phyloP scores from a whole-genome alignment of 495 filamentous ascomycete genomes.

The Schizothecium vesticola region DNA sequence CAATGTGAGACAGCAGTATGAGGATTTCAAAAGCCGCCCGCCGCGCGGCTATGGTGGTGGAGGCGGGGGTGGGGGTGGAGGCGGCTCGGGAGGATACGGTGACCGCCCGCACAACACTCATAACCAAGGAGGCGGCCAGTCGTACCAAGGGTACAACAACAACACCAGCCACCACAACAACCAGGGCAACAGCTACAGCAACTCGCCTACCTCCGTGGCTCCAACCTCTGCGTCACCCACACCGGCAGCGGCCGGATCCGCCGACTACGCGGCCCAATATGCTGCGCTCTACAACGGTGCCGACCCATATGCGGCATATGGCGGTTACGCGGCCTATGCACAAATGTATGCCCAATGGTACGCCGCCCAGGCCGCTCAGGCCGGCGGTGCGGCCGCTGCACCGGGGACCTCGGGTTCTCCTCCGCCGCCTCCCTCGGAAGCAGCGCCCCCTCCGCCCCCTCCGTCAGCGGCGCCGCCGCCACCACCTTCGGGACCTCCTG shows the following conservation, averaged over 20 bases:
- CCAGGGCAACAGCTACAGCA: conserved; percentile 29
- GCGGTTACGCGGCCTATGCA: conserved; percentile 73
- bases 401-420: conserved; percentile 47
- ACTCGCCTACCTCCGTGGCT: conserved; percentile 34
- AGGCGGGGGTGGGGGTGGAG: conserved; percentile 24
- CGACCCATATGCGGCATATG: conserved; percentile 90
- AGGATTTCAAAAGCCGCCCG: conserved; percentile 81
- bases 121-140: conserved; percentile 25
- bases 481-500: conserved; percentile 59
- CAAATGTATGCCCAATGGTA: conserved; percentile 64
- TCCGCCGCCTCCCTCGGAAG: conserved; percentile 55
- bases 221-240: conserved; percentile 30
- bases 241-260: conserved; percentile 30
- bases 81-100: conserved; percentile 28
- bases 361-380: conserved; percentile 51
- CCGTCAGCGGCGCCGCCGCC: conserved; percentile 46
- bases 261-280: conserved; percentile 72
- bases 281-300: conserved; percentile 70
- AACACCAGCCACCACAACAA: conserved; percentile 37
- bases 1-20: conserved; percentile 80
- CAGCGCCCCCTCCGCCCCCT: conserved; percentile 61
- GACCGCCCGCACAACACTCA: conserved; percentile 25
- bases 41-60: conserved; percentile 56
- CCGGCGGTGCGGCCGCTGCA: conserved; percentile 31
- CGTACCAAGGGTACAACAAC: conserved; percentile 37